Evolutionary conservation across 2,329 filamentous ascomycete species (phyloP), one percentile per base, ranked within the genome.

Genomic region (Penicillium sp.): DNA sequence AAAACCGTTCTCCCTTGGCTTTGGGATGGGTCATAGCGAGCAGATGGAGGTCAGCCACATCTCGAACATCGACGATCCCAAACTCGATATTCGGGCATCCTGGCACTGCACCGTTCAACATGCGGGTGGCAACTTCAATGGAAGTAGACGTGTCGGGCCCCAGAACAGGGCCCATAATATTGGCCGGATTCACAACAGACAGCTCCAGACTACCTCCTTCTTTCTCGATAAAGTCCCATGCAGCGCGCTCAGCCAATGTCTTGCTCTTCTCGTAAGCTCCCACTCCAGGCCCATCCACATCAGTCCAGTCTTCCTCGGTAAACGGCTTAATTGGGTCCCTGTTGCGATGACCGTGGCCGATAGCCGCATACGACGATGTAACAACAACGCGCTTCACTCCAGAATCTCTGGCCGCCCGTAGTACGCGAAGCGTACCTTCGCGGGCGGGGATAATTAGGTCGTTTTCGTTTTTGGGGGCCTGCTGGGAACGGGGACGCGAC

Each of bases 401-500:
- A 17, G 51, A 55, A 28, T 61, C 56, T 35, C 56, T 48, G 5
- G 56, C 55, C 5, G 59, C 59, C 37, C 56, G 55, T 5, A 61
- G 15, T 3, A 61, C 59, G 12, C 52, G 59, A 1, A 58, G 43
- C 7, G 59, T 61, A 17, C 59, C 59, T 4, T 59, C 56, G 4
- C 52, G 59, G 14, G 59, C 59, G 41, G 59, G 59, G 2, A 39
- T 28, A 14, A 61, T 59, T 39, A 61, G 15, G 12, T 61, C 55
- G 17, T 59, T 42, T 25, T 61, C 59, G n/a, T 56, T 2, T 14
- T 55, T 56, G 11, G 55, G 59, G 1, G 31, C 35, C 14, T 4
- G 20, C 17, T 4, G 56, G 59, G n/a, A 58, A 58, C 6, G 59
- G 59, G 1, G 59, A 61, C 14, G 59, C 59, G 25, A 61, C 52